Percentiles rank a stretch among this genome's conserved stretches.
phyloP scores from a whole-genome alignment of 2,329 filamentous ascomycete species.

The Cercospora zeae-maydis region DNA sequence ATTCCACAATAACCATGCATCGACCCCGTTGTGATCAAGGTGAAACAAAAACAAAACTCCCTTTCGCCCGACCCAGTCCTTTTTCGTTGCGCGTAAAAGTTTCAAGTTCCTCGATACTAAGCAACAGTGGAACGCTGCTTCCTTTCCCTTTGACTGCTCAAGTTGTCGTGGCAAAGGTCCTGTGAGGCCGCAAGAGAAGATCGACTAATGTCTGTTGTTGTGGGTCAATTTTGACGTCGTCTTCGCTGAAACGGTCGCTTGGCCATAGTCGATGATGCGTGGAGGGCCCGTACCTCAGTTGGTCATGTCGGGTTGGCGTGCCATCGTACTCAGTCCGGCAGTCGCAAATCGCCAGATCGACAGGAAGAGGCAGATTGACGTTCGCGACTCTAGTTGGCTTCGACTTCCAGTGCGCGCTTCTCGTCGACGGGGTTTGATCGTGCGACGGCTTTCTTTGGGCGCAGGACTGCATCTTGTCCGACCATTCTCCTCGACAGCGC shows the following conservation, averaged over 20 bases:
- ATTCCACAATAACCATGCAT: neutral
- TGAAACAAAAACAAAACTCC: neutral
- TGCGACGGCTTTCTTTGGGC: slow-evolving; percentile 22
- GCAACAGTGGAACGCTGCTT: neutral
- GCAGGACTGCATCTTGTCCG: slow-evolving; percentile 80
- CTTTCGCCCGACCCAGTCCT: neutral
- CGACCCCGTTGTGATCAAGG: neutral
- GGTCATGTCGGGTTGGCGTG: neutral
- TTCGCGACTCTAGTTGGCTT: slow-evolving; percentile 12
- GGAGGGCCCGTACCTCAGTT: neutral
- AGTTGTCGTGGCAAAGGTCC: neutral
- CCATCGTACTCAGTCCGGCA: neutral
- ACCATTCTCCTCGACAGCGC: slow-evolving; percentile 83
- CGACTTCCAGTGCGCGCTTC: slow-evolving; percentile 22
- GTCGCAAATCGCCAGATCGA: neutral
- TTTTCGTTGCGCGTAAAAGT: neutral
- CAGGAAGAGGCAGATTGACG: neutral
- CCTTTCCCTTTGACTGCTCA: neutral
- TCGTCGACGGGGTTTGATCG: slow-evolving; percentile 18
- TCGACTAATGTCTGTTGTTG: neutral
- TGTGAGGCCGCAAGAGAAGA: neutral
- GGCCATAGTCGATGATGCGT: neutral
- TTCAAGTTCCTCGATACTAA: neutral
- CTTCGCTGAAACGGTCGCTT: neutral
- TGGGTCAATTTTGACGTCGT: neutral